Evolutionary conservation across 257 asterid genomes (phyloP).

Genomic region (Fraxinus excelsior): DNA sequence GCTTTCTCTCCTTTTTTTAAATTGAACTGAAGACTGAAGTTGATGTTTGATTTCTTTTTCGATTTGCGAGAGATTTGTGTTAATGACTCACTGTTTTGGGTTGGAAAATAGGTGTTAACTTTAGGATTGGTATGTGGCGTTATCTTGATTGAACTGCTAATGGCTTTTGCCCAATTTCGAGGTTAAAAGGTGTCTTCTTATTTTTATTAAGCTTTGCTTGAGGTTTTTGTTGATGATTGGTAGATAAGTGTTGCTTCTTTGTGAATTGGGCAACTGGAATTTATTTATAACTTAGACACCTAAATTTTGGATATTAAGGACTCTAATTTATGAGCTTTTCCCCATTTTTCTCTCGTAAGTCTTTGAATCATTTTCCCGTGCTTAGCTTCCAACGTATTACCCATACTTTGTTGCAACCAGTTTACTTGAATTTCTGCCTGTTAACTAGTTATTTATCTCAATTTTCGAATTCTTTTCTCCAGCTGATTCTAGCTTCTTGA

Average conservation of each 20-base stretch:
- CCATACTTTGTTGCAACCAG: background rate
- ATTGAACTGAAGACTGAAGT: conserved; percentile 27
- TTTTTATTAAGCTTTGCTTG: conserved; percentile 22
- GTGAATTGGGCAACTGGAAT: background rate
- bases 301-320: conserved; percentile 4
- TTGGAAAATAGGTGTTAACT: conserved; percentile 44
- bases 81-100: conserved; percentile 29
- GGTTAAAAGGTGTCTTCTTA: conserved; percentile 33
- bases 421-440: background rate
- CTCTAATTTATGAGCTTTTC: background rate
- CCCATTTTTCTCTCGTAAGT: background rate
- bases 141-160: conserved; percentile 26
- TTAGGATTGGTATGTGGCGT: conserved; percentile 50
- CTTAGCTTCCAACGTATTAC: too few relatives aligned
- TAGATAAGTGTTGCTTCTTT: conserved; percentile 22
- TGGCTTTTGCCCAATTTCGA: conserved; percentile 36
- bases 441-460: background rate
- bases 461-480: conserved; percentile 4
- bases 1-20: conserved; percentile 18
- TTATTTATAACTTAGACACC: background rate
- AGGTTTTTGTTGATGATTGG: conserved; percentile 32
- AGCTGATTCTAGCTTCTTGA: background rate
- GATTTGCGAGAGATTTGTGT: conserved; percentile 14
- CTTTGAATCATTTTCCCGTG: background rate
- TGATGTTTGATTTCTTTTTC: conserved; percentile 29